Conservation (phyloP, 140 eudicot genomes). For the Senecio squalidus region DNA sequence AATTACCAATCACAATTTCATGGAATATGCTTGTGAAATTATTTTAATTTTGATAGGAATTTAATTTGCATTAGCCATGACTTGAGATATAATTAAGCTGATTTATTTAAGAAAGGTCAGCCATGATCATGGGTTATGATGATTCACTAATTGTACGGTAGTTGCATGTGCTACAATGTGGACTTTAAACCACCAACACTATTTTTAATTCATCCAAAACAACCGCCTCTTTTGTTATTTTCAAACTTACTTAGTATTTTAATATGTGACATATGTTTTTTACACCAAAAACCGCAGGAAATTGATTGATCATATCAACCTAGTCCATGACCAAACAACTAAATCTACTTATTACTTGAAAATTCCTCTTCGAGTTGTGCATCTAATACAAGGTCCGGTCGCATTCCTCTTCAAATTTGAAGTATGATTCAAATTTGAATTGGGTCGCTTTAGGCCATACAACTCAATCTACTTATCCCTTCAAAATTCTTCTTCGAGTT, state of each 20-base stretch:
- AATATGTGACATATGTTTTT: too few species aligned
- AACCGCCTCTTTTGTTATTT: slow-evolving; percentile 12
- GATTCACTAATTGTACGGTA: slow-evolving; percentile 31
- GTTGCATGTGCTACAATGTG: slow-evolving; percentile 34
- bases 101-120: slow-evolving; percentile 13
- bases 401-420: too few species aligned
- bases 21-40: background rate
- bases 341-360: too few species aligned
- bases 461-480: too few species aligned
- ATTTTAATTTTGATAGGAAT: slow-evolving; percentile 7
- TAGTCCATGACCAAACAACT: too few species aligned
- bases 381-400: too few species aligned
- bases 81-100: slow-evolving; percentile 11
- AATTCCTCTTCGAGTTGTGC: too few species aligned
- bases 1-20: slow-evolving; percentile 1
- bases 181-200: slow-evolving; percentile 15
- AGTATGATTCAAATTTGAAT: too few species aligned
- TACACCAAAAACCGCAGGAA: too few species aligned
- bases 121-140: slow-evolving; percentile 18
- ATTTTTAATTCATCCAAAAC: slow-evolving; percentile 10
- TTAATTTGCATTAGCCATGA: slow-evolving; percentile 20
- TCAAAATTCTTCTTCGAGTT: too few species aligned
- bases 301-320: too few species aligned
- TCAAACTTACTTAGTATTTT: slow-evolving; percentile 11
- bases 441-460: too few species aligned